Percentiles rank a stretch among this genome's conserved stretches.
Evolutionary conservation across 305 asterid genomes (phyloP).

Genomic region (Solanum hybrid): DNA sequence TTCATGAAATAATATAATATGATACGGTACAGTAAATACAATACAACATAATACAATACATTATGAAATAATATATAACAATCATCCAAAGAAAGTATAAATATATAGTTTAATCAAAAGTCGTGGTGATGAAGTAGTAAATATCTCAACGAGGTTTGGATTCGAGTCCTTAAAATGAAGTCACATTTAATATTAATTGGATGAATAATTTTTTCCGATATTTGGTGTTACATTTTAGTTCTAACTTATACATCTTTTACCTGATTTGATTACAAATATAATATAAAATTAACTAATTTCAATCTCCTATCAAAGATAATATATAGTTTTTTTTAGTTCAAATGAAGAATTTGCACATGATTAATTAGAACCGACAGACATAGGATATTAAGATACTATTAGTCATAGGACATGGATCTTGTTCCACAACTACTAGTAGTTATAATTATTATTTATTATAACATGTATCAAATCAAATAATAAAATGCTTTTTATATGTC

Average conservation of each 20-base stretch:
- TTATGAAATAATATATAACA: neutral
- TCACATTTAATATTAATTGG: neutral
- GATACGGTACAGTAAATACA: neutral
- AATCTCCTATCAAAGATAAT: neutral
- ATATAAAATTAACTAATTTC: neutral
- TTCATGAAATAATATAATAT: neutral
- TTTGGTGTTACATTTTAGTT: neutral
- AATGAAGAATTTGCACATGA: neutral
- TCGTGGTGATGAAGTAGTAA: neutral
- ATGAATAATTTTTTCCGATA: neutral
- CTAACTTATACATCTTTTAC: neutral
- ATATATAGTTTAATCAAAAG: neutral
- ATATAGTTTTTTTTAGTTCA: neutral
- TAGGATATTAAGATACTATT: neutral
- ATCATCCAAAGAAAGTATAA: neutral
- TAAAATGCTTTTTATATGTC: neutral
- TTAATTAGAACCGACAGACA: neutral
- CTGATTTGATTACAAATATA: neutral
- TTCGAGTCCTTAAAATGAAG: neutral
- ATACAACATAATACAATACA: neutral
- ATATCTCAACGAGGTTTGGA: neutral
- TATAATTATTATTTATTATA: neutral
- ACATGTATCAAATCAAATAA: neutral
- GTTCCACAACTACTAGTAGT: neutral
- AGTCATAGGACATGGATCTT: neutral